Conservation (phyloP, 169 alveolate species). For the Cryptosporidium tyzzeri region DNA sequence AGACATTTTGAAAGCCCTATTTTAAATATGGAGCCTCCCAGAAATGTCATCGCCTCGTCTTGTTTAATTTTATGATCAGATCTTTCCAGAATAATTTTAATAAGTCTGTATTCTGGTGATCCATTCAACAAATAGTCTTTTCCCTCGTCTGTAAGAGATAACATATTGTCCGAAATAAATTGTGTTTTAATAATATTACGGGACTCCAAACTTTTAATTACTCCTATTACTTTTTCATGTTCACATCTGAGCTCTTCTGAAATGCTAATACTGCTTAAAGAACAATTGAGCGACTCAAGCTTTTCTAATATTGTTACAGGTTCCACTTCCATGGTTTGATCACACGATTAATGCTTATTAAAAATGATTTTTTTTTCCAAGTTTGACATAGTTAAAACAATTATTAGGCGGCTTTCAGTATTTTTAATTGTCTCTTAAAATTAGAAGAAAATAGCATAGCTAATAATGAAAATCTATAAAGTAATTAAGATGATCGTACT, state of each 20-base stretch:
- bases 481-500: no score
- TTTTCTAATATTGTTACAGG: slow-evolving; percentile 31
- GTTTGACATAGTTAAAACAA: neutral
- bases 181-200: slow-evolving; percentile 81
- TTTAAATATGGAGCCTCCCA: slow-evolving; percentile 34
- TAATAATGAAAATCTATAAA: neutral
- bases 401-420: slow-evolving; percentile 8
- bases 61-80: slow-evolving; percentile 10
- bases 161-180: slow-evolving; percentile 75
- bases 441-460: neutral
- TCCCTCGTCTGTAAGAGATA: slow-evolving; percentile 83
- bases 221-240: slow-evolving; percentile 83
- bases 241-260: slow-evolving; percentile 75
- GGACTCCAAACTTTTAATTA: slow-evolving; percentile 84
- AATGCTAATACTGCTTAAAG: slow-evolving; percentile 36
- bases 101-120: slow-evolving; percentile 83
- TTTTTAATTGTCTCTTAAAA: slow-evolving; percentile 1
- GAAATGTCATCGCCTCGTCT: neutral
- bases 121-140: slow-evolving; percentile 79
- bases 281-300: slow-evolving; percentile 4
- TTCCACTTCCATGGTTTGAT: slow-evolving; percentile 30
- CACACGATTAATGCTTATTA: neutral
- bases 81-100: slow-evolving; percentile 38
- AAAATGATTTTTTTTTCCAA: neutral
- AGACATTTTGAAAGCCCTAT: slow-evolving; percentile 69